Conservation (phyloP, 768 basidiomycete genomes). For the Mycena pura region DNA sequence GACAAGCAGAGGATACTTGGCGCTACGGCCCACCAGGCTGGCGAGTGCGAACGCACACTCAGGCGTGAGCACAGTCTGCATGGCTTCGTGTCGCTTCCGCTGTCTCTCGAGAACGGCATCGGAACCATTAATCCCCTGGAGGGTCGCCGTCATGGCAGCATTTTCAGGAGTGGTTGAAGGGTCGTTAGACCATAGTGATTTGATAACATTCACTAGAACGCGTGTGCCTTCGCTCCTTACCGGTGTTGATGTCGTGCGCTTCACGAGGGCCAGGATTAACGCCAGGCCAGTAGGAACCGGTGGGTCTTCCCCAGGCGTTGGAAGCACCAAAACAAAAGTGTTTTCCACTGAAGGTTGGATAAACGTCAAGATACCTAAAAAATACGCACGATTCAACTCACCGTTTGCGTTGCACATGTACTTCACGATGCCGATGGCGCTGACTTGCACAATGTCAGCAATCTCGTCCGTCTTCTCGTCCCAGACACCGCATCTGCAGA, state of each 20-base stretch:
- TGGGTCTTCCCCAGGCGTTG: constrained; percentile 38
- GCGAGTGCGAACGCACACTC: constrained; percentile 68
- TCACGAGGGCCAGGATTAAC: constrained; percentile 75
- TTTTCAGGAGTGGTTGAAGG: constrained; percentile 32
- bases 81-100: constrained; percentile 58
- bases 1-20: constrained; percentile 82
- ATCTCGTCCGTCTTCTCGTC: constrained; percentile 74
- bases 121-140: constrained; percentile 32
- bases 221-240: constrained; percentile 91
- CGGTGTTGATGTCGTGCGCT: constrained; percentile 80
- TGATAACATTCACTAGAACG: constrained; percentile 84
- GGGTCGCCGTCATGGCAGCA: constrained; percentile 22
- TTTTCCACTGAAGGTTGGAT: constrained; percentile 43
- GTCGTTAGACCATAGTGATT: constrained; percentile 74
- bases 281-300: constrained; percentile 58
- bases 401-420: constrained; percentile 83
- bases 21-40: constrained; percentile 76
- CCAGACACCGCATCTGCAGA: constrained; percentile 73
- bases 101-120: constrained; percentile 49
- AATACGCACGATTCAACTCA: constrained; percentile 42
- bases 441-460: constrained; percentile 86
- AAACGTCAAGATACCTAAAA: background rate
- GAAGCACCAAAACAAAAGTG: constrained; percentile 59
- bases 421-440: constrained; percentile 88
- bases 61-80: constrained; percentile 56